Evolutionary conservation across 2,329 filamentous ascomycete species (phyloP).

Genomic region (Penicillium sp.): DNA sequence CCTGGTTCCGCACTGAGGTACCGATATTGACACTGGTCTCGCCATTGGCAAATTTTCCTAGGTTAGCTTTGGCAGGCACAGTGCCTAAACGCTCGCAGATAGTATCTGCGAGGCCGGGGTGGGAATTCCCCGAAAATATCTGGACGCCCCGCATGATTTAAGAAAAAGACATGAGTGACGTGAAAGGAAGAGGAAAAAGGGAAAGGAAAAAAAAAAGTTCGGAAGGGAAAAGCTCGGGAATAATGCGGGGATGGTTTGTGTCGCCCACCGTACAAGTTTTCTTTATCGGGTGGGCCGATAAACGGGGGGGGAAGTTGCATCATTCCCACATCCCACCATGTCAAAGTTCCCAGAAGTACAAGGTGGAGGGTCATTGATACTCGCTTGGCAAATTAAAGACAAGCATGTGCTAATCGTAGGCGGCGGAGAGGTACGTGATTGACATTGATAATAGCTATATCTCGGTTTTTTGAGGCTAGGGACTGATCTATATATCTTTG

Average conservation of each 20-base stretch:
- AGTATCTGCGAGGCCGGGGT: slow-evolving; percentile 61
- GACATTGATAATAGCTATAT: slow-evolving; percentile 28
- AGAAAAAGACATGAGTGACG: slow-evolving; percentile 18
- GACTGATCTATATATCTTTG: slow-evolving; percentile 22
- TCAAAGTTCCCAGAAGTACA: slow-evolving; percentile 73
- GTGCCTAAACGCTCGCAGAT: slow-evolving; percentile 66
- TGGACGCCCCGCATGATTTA: slow-evolving; percentile 61
- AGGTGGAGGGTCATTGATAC: slow-evolving; percentile 85
- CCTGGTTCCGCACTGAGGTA: slow-evolving; percentile 82
- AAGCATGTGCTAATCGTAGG: slow-evolving; percentile 91
- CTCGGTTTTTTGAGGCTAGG: slow-evolving; percentile 1
- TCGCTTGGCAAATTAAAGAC: slow-evolving; percentile 91
- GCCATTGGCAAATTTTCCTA: slow-evolving; percentile 67
- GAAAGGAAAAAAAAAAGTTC: slow-evolving; percentile 21
- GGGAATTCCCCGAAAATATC: slow-evolving; percentile 66
- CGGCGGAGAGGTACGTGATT: slow-evolving; percentile 73
- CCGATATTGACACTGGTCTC: slow-evolving; percentile 69
- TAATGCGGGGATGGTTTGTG: slow-evolving; percentile 15
- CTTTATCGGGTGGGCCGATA: slow-evolving; percentile 11
- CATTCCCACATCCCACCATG: slow-evolving; percentile 38
- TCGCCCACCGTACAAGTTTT: slow-evolving; percentile 18
- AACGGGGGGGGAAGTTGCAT: slow-evolving; percentile 5
- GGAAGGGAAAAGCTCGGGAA: slow-evolving; percentile 13
- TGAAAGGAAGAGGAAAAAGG: slow-evolving; percentile 12
- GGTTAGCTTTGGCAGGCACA: slow-evolving; percentile 57